Base-by-base conservation (phyloP, 2,329 filamentous ascomycete species). In the Phaeosphaeriaceae sp. region DNA sequence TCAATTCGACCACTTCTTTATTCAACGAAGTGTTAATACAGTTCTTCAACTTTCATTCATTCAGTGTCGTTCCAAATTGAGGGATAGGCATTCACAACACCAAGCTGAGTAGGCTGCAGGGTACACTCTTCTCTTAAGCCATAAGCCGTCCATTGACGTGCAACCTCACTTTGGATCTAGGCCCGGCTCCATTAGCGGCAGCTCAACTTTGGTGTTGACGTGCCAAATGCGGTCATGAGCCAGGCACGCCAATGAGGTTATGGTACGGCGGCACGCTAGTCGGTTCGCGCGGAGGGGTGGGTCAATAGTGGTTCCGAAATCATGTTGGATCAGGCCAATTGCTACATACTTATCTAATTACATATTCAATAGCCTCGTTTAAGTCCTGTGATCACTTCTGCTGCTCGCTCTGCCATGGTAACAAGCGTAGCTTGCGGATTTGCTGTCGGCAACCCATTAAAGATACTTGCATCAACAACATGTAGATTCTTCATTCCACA, bases 401-500 rank as follows among this genome's bases (percentile, higher is more conserved):
- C 52, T 5, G 55, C 55, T 38, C 46, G 47, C 49, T 55, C 52
- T 8, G 52, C 55, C 35, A 42, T 40, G 15, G 47, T 46, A 16
- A 58, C 37, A 23, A 58, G 44, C 4, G 43, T 45, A 16, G 30
- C 52, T 29, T 55, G 52, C 16, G 48, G 55, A 53, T 58, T 58
- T 18, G 48, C 45, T 21, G 46, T 43, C 18, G 55, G 55, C 8
- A 55, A 43, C 6, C 55, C 52, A 33, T 52, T 52, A 17, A 58
- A 20, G 23, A 52, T 52, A 6, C 55, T 46, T 2, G 70, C 73
- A 46, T 76, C 74, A 4, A 76, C 74, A 5, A 76, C 71, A 41
- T 74, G 63, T 13, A 76, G 55, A 13, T 73, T 73, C 18, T 58
- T 39, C 6, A 72, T 71, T 2, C 60, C 60, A 66, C 77, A 54